Base-by-base conservation (phyloP, 306 rosid species). In the Vigna reflexopilosa region DNA sequence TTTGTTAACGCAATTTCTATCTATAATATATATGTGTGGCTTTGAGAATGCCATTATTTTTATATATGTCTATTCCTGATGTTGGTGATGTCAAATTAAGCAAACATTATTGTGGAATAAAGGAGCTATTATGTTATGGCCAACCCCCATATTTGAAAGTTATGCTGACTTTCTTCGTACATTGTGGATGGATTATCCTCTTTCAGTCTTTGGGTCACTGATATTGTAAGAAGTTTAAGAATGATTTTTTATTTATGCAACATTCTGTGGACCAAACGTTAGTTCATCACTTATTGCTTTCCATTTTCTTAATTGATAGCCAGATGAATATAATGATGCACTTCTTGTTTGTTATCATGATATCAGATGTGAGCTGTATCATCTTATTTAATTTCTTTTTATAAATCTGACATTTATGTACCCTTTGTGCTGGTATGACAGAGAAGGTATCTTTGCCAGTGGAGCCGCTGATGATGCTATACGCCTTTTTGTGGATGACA, bases 401-500 rank as follows among this genome's bases (percentile, higher is more conserved):
- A 52, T 55, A 40, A 22, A 61, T 50, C 70, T 77, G 76, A 75
- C 75, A 73, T 51, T 71, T 69, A 58, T 66, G 62, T 76, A 61
- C 73, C 68, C 68, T 77, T 77, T 79, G 30, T 77, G 70, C 63
- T 56, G 81, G 65, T 75, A 24, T 79, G 83, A 69, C 90, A 96
- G 99, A 73, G 89, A 89, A 50, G 97, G 92, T 61, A 93, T 96
- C 70, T 85, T 96, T 83, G 96, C 94, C 67, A 93, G 96, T 86
- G 99, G 98, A 85, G 99, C 99, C 70, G 98, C 98, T 54, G 99
- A 95, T 77, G 91, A 95, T 81, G 85, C 90, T 56, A 91, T 95
- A 55, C 87, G 89, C 22, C 85, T 93, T 78, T 96, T 96, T 80
- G 94, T 84, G 82, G 91, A 89, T 78, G 85, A 88, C 72, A 70